Evolutionary conservation across 106 monocot genomes (phyloP), one percentile per base, ranked within the genome.

Genomic region (Xerophyta viscosa): DNA sequence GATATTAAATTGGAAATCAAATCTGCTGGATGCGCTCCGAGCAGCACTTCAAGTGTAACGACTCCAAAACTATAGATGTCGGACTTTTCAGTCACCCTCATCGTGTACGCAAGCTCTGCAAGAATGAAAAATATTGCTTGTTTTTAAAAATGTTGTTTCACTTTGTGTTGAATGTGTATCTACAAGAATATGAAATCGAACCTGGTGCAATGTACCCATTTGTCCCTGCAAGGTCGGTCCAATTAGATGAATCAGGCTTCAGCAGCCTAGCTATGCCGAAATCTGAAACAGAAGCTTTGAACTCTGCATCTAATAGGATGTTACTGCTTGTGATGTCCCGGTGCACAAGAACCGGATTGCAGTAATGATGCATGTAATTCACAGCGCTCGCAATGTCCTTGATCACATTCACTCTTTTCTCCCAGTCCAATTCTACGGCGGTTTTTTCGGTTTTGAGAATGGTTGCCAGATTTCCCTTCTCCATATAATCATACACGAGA

Each of bases 51-150:
- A 11, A 73, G 25, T 4, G 19, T 13, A 18, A 72, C 56, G 3
- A 73, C 68, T 6, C 78, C 78, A 27, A 68, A 78, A 29, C 71
- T 64, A 24, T 71, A 74, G 13, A 67, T 54, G 51, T 74, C 73
- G 24, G 47, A 66, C 19, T 64, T 46, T 31, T 77, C 71, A 6
- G 71, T 78, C 7, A 67, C 56, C 45, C 24, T 51, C 71, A 66
- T 78, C 18, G 63, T 72, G 31, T 57, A 70, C 13, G 77, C 58
- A 52, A 78, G 46, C 29, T 72, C 77, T 78, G 66, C 52, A 66
- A 51, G 6, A 36, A 22, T 1, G 2, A 21, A 33, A 50, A n/a
- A n/a, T n/a, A n/a, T n/a, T n/a, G n/a, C n/a, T n/a, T n/a, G n/a
- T n/a, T n/a, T n/a, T n/a, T n/a, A n/a, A n/a, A n/a, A n/a, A n/a